Base-by-base conservation (phyloP, 495 filamentous ascomycete species). In the Amorphotheca resinae region DNA sequence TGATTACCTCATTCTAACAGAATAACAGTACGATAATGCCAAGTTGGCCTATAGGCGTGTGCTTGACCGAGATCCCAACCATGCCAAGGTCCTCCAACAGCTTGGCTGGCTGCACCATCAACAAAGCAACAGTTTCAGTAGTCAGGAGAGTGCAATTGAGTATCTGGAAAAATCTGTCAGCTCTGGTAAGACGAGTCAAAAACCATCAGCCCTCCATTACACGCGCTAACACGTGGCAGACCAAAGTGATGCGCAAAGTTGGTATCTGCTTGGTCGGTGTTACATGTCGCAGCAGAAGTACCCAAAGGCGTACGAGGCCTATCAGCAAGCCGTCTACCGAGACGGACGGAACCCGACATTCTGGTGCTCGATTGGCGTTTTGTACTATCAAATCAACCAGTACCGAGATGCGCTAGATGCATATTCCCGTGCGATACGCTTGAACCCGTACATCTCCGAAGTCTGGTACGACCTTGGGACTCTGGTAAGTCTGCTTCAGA, bases 261-360 rank as follows among this genome's bases (percentile, higher is more conserved):
- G 91, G 91, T 98, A 98, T 60, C 74, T 98, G 33, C 79, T 98
- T 34, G 91, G 91, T 33, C 80, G 91, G 50, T 98, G 91, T 65
- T 98, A 98, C 69, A 98, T 98, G 91, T 93, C 91, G 52, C 87
- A 95, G 59, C 84, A 93, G 63, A 98, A 98, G 58, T 96, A 95
- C 59, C 91, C 93, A 46, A 98, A 96, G 60, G 91, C 91, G 3
- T 98, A 98, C 58, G 91, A 98, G 62, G 93, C 91, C 9, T 99
- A 99, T 57, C 91, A 99, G 58, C 91, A 99, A 64, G 91, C 91
- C 2, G 91, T 99, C 36, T 99, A 99, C 58, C 86, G 91, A 41
- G 91, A 99, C 58, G 93, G 93, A 17, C 80, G 91, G 53, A 99
- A 99, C 53, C 93, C 91, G 20, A 99, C 91, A 9, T 99, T 99